Percentiles rank a stretch among this genome's conserved stretches.
Evolutionary conservation across 2,329 filamentous ascomycete genomes (phyloP).

Genomic region (Stagonosporopsis cucurbitacearum): DNA sequence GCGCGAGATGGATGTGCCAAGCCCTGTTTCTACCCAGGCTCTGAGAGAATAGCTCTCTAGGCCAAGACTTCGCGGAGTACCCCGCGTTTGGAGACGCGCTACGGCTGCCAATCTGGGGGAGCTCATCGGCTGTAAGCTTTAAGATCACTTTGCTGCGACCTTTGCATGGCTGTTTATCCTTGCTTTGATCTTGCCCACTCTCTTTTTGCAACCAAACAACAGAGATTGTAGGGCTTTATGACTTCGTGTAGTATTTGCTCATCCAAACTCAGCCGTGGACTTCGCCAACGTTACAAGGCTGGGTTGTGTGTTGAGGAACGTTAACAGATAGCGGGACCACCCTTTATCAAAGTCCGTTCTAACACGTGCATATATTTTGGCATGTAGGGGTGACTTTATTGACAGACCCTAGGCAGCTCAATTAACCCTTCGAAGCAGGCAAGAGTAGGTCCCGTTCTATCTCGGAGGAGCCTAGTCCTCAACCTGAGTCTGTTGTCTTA

Average conservation of each 20-base stretch:
- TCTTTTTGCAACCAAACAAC: background rate
- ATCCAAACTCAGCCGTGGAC: background rate
- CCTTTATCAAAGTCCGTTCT: background rate
- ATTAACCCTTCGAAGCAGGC: no score
- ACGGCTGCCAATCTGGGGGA: conserved; percentile 5
- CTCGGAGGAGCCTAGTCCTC: no score
- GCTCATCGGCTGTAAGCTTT: conserved; percentile 9
- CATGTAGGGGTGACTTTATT: no score
- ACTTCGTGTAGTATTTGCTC: background rate
- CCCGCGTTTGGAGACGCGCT: conserved; percentile 13
- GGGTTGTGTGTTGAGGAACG: background rate
- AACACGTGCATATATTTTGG: no score
- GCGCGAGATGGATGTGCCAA: background rate
- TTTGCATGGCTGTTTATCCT: background rate
- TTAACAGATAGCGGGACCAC: background rate
- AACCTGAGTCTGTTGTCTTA: background rate
- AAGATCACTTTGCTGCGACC: background rate
- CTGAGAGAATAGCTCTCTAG: conserved; percentile 3
- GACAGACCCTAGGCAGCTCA: no score
- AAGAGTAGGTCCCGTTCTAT: no score
- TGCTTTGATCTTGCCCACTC: background rate
- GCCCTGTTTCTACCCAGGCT: background rate
- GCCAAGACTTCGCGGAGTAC: conserved; percentile 4
- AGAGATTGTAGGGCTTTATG: background rate
- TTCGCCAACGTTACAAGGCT: background rate